A percentile compares a stretch with the other conserved stretches of the same genome.
Evolutionary conservation across 768 basidiomycete genomes (phyloP).

Genomic region (Megacollybia marginata): DNA sequence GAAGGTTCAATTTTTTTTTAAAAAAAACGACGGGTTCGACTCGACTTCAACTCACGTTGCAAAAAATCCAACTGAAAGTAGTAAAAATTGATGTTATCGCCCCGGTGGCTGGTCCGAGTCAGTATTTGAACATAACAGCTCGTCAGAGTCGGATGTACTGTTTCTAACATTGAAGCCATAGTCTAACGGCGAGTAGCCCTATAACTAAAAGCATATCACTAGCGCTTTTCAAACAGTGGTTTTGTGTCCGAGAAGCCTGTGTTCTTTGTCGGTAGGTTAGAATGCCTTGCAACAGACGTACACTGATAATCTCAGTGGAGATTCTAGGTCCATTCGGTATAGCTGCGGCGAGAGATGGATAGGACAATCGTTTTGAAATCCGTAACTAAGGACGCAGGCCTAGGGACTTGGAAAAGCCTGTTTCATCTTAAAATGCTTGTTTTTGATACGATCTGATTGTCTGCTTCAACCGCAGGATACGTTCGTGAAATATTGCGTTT

Average conservation of each 20-base stretch:
- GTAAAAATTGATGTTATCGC: too few species aligned
- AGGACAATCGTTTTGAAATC: slow-evolving; percentile 14
- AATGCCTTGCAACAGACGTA: neutral
- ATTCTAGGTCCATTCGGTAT: slow-evolving; percentile 16
- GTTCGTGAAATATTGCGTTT: slow-evolving; percentile 43
- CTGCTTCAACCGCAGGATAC: slow-evolving; percentile 60
- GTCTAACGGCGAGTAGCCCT: slow-evolving; percentile 12
- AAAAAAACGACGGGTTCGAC: too few species aligned
- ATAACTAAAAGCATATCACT: slow-evolving; percentile 13
- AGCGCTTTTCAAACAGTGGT: slow-evolving; percentile 13
- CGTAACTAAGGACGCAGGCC: slow-evolving; percentile 1
- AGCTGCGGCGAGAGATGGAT: slow-evolving; percentile 11
- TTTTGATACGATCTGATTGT: slow-evolving; percentile 72
- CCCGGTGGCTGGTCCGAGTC: neutral
- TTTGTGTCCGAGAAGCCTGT: slow-evolving; percentile 13
- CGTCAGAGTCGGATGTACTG: slow-evolving; percentile 4
- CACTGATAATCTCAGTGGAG: slow-evolving; percentile 12
- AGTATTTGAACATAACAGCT: too few species aligned
- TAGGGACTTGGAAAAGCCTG: slow-evolving; percentile 32
- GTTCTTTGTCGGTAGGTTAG: neutral
- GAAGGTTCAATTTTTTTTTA: slow-evolving; percentile 1
- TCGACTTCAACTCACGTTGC: neutral
- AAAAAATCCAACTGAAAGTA: slow-evolving; percentile 13
- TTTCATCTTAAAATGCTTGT: slow-evolving; percentile 70
- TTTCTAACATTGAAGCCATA: slow-evolving; percentile 9